These are phyloP conservation scores for Allium cepa DNA, from an alignment of 106 monocot genomes.

Conservation along the genomic window DNA sequence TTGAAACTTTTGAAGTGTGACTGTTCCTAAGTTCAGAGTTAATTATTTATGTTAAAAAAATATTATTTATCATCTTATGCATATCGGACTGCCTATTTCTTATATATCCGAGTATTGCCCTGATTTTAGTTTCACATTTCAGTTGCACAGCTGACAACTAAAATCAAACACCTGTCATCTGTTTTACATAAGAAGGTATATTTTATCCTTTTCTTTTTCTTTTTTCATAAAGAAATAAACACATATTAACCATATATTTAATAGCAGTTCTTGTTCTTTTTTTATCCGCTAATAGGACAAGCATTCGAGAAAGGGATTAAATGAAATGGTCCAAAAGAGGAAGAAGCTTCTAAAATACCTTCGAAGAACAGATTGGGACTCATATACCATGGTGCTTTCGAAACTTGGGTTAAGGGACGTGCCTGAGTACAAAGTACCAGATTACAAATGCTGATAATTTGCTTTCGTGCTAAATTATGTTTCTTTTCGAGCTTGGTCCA, in stretches of 20 bases:
- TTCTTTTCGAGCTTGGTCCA: too few species aligned
- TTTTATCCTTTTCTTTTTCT: neutral
- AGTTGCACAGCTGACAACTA: constrained; percentile 93
- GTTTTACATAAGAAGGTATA: constrained; percentile 80
- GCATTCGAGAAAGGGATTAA: constrained; percentile 84
- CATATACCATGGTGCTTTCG: constrained; percentile 76
- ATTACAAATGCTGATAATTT: constrained; percentile 24
- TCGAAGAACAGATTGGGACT: constrained; percentile 95
- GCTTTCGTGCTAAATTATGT: too few species aligned
- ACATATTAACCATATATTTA: neutral
- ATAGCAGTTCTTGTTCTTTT: neutral
- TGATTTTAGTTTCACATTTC: constrained; percentile 10
- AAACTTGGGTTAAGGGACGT: constrained; percentile 75
- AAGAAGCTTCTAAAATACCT: constrained; percentile 94
- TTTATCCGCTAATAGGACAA: constrained; percentile 43
- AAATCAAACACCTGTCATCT: constrained; percentile 85
- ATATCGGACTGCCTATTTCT: too few species aligned
- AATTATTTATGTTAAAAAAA: too few species aligned
- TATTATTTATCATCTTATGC: too few species aligned
- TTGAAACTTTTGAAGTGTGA: too few species aligned
- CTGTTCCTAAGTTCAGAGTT: too few species aligned
- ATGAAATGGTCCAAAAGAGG: constrained; percentile 85
- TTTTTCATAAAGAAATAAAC: neutral
- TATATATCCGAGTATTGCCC: too few species aligned
- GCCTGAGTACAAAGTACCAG: constrained; percentile 39